phyloP scores from a whole-genome alignment of 176 grass and related monocot species.

The Rhipidocladum racemiflorum region DNA sequence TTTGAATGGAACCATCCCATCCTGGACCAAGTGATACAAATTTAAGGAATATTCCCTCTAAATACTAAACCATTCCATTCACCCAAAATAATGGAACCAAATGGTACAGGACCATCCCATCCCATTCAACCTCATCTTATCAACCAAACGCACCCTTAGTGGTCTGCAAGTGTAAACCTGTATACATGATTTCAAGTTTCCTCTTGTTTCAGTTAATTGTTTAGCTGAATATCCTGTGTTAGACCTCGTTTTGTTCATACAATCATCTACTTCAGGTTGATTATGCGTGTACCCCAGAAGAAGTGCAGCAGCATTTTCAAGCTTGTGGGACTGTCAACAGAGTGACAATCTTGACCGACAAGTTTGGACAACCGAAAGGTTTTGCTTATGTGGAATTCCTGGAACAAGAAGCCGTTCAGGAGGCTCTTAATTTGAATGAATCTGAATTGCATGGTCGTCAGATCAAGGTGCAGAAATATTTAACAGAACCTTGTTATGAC shows the following conservation, averaged over 20 bases:
- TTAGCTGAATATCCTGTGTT: not conserved
- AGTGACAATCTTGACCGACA: slow-evolving; percentile 63
- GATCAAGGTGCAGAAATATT: slow-evolving; percentile 44
- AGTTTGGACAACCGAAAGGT: slow-evolving; percentile 61
- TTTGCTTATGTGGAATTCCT: slow-evolving; percentile 73
- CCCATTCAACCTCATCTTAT: too few species aligned
- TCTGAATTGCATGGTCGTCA: slow-evolving; percentile 61
- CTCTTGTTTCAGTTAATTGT: not conserved
- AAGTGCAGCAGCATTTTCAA: slow-evolving; percentile 73
- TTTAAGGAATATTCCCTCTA: too few species aligned
- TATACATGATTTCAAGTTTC: not conserved
- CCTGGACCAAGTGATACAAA: too few species aligned
- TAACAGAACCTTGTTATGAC: not conserved
- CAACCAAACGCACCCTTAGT: too few species aligned
- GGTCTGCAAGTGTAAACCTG: not conserved
- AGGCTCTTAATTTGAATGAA: slow-evolving; percentile 62
- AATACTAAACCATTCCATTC: too few species aligned
- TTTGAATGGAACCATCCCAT: too few species aligned
- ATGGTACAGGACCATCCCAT: too few species aligned
- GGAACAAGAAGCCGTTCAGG: slow-evolving; percentile 51
- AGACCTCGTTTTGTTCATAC: not conserved
- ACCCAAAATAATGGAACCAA: too few species aligned
- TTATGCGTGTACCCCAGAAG: slow-evolving; percentile 60
- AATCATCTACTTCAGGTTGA: slow-evolving; percentile 43
- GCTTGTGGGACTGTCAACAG: slow-evolving; percentile 61